These are phyloP conservation scores for Xylaria sp. DNA, from an alignment of 495 filamentous ascomycete genomes.

Conservation along the genomic window DNA sequence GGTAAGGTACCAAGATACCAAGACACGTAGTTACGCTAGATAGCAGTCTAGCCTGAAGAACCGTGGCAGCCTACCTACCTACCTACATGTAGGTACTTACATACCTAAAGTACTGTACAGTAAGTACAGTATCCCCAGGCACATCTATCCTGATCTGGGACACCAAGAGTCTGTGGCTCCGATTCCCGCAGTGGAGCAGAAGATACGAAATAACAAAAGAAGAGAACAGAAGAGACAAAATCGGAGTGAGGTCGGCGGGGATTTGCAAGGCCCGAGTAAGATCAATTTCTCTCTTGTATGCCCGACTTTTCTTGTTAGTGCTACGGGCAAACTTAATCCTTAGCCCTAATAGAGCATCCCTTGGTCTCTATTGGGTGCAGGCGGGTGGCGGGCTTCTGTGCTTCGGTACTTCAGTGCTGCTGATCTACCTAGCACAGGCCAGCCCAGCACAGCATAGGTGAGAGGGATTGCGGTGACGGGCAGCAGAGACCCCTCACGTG, in stretches of 20 bases:
- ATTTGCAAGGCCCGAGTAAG: constrained; percentile 5
- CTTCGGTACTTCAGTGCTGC: neutral
- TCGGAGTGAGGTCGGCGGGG: constrained; percentile 9
- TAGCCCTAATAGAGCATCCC: neutral
- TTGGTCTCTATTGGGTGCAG: too few species aligned
- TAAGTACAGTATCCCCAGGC: neutral
- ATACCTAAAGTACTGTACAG: too few species aligned
- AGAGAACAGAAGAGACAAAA: too few species aligned
- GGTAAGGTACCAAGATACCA: too few species aligned
- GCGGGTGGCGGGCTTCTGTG: neutral
- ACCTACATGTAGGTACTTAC: neutral
- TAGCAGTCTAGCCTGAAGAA: neutral
- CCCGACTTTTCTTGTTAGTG: neutral
- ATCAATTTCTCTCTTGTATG: neutral
- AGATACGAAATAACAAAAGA: neutral
- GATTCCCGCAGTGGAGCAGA: constrained; percentile 20
- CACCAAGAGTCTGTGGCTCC: neutral
- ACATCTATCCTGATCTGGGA: too few species aligned
- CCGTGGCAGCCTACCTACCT: neutral
- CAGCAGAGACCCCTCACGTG: constrained; percentile 28
- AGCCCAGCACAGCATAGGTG: neutral
- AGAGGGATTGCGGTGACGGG: constrained; percentile 19
- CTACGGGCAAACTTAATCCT: neutral
- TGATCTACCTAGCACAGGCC: neutral
- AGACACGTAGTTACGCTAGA: neutral